These are phyloP conservation scores for Phytopythium mirpurense DNA, from an alignment of 352 stramenopile genomes.

Conservation along the genomic window DNA sequence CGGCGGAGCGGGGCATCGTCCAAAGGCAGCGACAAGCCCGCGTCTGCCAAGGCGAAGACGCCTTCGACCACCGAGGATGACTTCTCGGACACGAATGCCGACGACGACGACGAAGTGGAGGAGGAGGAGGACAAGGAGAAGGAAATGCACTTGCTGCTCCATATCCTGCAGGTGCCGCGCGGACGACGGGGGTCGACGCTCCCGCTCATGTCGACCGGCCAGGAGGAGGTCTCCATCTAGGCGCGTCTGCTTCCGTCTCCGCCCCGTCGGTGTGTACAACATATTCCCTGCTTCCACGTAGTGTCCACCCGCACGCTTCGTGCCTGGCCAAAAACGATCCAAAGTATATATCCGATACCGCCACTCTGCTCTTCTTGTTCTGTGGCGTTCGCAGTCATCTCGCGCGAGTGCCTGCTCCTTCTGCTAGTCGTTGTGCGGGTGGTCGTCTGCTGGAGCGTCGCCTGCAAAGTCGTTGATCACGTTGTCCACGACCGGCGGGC, in stretches of 20 bases:
- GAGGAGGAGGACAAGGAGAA: conserved; percentile 38
- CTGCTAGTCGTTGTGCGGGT: conserved; percentile 53
- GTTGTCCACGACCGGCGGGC: conserved; percentile 31
- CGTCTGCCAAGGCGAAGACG: conserved; percentile 8
- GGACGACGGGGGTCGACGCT: conserved; percentile 40
- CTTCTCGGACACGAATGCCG: conserved; percentile 30
- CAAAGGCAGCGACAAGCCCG: conserved; percentile 1
- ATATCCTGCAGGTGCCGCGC: conserved; percentile 60
- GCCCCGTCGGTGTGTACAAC: conserved; percentile 5
- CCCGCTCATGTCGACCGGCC: conserved; percentile 54
- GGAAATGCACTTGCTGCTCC: conserved; percentile 51
- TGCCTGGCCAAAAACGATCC: neutral
- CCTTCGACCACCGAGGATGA: conserved; percentile 13
- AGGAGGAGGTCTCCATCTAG: conserved; percentile 9
- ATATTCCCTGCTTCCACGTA: conserved; percentile 13
- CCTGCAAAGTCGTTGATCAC: conserved; percentile 58
- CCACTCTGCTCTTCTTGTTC: neutral
- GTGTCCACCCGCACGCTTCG: conserved; percentile 10
- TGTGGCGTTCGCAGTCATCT: neutral
- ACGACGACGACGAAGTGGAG: conserved; percentile 30
- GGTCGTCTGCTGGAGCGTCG: conserved; percentile 28
- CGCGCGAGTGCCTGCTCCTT: neutral
- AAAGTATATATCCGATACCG: conserved; percentile 1
- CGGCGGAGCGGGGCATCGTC: conserved; percentile 27
- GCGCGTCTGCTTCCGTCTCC: neutral